Conservation (phyloP, 495 filamentous ascomycete genomes). For the Trichoderma virens region DNA sequence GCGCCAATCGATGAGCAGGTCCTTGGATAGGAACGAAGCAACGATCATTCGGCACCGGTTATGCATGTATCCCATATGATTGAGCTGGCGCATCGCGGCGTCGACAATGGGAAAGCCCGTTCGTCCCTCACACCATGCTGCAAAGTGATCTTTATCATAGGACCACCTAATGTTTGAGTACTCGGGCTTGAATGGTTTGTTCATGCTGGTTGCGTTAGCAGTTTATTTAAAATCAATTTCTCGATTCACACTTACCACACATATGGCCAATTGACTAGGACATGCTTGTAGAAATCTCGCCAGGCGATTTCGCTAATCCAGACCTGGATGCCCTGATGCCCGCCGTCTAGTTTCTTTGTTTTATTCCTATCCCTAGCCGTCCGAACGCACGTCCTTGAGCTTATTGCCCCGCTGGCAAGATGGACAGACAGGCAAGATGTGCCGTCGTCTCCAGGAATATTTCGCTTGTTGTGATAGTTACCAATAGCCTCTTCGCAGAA, state of each 20-base stretch:
- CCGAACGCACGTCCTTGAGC: constrained; percentile 64
- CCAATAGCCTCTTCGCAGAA: constrained; percentile 61
- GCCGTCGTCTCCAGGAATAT: constrained; percentile 49
- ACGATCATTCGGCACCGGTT: constrained; percentile 87
- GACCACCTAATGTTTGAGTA: constrained; percentile 80
- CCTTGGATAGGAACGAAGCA: constrained; percentile 80
- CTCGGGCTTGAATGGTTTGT: constrained; percentile 85
- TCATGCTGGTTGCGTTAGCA: constrained; percentile 53
- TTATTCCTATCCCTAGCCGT: constrained; percentile 60
- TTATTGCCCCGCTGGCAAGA: constrained; percentile 68
- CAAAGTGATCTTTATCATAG: constrained; percentile 59
- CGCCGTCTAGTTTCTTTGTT: constrained; percentile 60
- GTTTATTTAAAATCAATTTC: background rate
- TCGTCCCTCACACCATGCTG: constrained; percentile 65
- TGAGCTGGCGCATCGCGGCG: constrained; percentile 83
- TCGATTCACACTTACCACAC: constrained; percentile 52
- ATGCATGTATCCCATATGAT: constrained; percentile 70
- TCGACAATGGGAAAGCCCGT: constrained; percentile 88
- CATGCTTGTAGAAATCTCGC: constrained; percentile 91
- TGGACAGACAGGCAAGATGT: constrained; percentile 77
- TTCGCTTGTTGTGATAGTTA: constrained; percentile 53
- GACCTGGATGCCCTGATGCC: constrained; percentile 54
- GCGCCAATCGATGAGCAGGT: constrained; percentile 85
- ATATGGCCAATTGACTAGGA: constrained; percentile 80
- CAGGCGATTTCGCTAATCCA: constrained; percentile 90